Percentiles rank a stretch among this genome's conserved stretches.
Conservation (phyloP, 2,329 filamentous ascomycete species). For the Cytospora paraplurivora region DNA sequence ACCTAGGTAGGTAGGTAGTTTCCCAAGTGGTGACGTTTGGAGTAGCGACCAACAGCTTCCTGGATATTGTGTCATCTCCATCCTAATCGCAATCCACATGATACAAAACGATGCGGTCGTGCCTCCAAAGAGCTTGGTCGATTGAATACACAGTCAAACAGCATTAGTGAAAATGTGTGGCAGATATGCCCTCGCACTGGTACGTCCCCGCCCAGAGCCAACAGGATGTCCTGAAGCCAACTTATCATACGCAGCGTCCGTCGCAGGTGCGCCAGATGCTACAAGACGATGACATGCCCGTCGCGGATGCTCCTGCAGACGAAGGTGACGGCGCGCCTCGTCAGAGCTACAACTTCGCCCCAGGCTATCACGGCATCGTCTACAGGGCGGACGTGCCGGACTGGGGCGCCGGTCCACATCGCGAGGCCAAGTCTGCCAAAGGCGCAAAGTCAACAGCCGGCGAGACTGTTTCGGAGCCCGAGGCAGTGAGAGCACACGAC, state of each 20-base stretch:
- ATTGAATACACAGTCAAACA: not conserved
- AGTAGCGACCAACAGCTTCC: not conserved
- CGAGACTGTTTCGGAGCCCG: slow-evolving; percentile 3
- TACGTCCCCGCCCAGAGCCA: slow-evolving; percentile 30
- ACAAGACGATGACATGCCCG: slow-evolving; percentile 71
- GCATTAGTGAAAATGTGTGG: slow-evolving; percentile 38
- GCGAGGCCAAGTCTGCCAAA: slow-evolving; percentile 32
- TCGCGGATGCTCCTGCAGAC: slow-evolving; percentile 72
- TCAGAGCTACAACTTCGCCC: slow-evolving; percentile 90
- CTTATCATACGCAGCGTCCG: slow-evolving; percentile 59
- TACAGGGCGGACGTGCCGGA: slow-evolving; percentile 76
- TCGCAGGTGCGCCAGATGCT: slow-evolving; percentile 75
- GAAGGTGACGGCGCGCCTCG: slow-evolving; percentile 61
- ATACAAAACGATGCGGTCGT: not conserved
- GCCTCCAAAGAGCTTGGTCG: not conserved
- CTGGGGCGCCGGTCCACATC: slow-evolving; percentile 52
- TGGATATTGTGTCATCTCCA: not conserved
- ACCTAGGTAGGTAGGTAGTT: not conserved
- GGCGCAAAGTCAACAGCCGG: slow-evolving; percentile 28
- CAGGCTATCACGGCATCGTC: slow-evolving; percentile 81
- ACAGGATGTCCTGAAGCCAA: not conserved
- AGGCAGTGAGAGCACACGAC: slow-evolving; percentile 11
- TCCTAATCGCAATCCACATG: not conserved
- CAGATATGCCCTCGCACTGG: slow-evolving; percentile 42
- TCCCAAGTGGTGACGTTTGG: not conserved